Percentiles rank a stretch among this genome's conserved stretches.
Conservation (phyloP, 2,329 filamentous ascomycete species). For the Ascochyta fabae region DNA sequence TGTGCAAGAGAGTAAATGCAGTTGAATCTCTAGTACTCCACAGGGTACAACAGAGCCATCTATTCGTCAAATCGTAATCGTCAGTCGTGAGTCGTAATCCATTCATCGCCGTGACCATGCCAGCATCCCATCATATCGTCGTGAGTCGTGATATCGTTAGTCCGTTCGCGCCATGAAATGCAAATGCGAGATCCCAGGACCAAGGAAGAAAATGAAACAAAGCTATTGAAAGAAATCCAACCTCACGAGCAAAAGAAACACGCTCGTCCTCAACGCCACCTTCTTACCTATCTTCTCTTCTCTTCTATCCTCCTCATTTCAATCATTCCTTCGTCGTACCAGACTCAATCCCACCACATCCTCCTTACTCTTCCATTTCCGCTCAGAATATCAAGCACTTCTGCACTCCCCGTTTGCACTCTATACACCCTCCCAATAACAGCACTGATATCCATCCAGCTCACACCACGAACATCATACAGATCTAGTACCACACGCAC, state of each 20-base stretch:
- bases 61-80: slow-evolving; percentile 14
- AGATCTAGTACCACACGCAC: slow-evolving; percentile 47
- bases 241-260: too few relatives aligned
- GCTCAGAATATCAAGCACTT: slow-evolving; percentile 45
- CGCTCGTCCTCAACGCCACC: neutral
- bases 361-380: slow-evolving; percentile 44
- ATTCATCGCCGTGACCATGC: slow-evolving; percentile 2
- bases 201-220: neutral
- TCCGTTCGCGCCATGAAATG: neutral
- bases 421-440: slow-evolving; percentile 45
- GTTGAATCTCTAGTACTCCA: slow-evolving; percentile 25
- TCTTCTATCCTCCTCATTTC: neutral
- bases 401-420: slow-evolving; percentile 41
- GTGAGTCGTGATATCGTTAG: neutral
- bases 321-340: neutral
- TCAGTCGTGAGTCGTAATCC: slow-evolving; percentile 27
- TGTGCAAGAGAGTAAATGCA: neutral
- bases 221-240: neutral
- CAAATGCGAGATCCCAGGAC: too few relatives aligned
- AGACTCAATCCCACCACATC: slow-evolving; percentile 45
- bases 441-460: slow-evolving; percentile 48
- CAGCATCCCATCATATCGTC: neutral
- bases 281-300: neutral
- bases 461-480: slow-evolving; percentile 43
- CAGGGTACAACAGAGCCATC: slow-evolving; percentile 20